Evolutionary conservation across 202 grass and related monocot species (phyloP).

Genomic region (Zizania palustris): DNA sequence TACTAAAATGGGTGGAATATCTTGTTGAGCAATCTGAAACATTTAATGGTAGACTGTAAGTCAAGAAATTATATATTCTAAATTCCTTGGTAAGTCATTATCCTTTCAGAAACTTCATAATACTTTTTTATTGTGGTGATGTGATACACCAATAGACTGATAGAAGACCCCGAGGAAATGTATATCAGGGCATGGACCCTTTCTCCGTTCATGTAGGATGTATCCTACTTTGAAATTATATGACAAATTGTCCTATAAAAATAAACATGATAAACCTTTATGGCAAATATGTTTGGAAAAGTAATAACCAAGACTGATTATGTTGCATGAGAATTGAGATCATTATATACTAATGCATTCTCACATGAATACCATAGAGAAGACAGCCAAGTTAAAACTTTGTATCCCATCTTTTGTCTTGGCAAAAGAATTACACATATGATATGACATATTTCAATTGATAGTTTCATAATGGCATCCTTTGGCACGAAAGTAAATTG

Average conservation of each 20-base stretch:
- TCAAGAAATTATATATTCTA: background rate
- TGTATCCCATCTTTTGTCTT: background rate
- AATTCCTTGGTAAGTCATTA: background rate
- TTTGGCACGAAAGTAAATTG: conserved; percentile 26
- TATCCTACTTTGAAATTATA: too few species aligned
- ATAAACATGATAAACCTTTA: background rate
- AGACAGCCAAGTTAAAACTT: background rate
- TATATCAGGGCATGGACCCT: background rate
- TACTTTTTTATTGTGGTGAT: background rate
- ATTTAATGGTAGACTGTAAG: background rate
- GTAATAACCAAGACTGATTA: background rate
- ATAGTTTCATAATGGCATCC: background rate
- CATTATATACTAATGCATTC: background rate
- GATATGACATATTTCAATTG: background rate
- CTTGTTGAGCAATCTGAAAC: background rate
- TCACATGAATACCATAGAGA: background rate
- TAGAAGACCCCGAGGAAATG: background rate
- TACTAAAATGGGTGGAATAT: background rate
- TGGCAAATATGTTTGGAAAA: conserved; percentile 13
- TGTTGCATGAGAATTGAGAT: background rate
- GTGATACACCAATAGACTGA: background rate
- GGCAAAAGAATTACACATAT: conserved; percentile 14
- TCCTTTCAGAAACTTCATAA: background rate
- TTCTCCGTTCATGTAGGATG: background rate
- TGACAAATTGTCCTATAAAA: background rate